Evolutionary conservation across 2,329 filamentous ascomycete genomes (phyloP), one percentile per base, ranked within the genome.

Genomic region (Pseudogymnoascus verrucosus): DNA sequence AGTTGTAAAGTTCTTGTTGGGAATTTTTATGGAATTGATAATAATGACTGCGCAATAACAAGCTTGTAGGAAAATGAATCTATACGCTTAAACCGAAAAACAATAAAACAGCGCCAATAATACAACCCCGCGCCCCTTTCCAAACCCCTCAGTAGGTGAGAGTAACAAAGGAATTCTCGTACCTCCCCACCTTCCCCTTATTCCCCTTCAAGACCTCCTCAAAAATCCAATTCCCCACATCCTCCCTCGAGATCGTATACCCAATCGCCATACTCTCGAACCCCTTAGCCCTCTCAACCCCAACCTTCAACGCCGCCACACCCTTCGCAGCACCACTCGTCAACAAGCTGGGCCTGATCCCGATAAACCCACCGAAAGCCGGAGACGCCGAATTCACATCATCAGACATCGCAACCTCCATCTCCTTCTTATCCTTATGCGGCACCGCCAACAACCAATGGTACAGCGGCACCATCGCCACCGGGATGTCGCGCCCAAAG

Each of bases 391-490:
- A 26, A 2, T 8, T 5, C 44, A 28, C 44, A 28, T 19, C 44
- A 14, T 28, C 11, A 1, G 14, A 16, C 23, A 51, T 2, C 3
- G 44, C 23, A 36, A 68, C 23, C 71, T 84, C 81, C 78, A 82
- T 80, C 23, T 69, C 72, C 60, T 69, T 71, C 73, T 84, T 84
- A 66, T 84, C 82, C 8, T 62, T 69, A 67, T 81, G 80, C 10
- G 81, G 77, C 28, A 73, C 72, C 39, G 68, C 67, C 3, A 83
- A 71, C 39, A 78, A 62, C 60, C 73, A 66, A 7, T 75, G 70
- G 67, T 83, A 83, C 8, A 83, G 65, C 0, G 79, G 80, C 2
- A 73, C 47, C 66, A 79, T 71, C 0, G 74, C 63, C 4, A 80
- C 54, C 1, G 81, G 80, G 40, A 79, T 70, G 65, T 82, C 81